phyloP scores from a whole-genome alignment of 164 flowering plant genomes.

The Magnolia sinica region DNA sequence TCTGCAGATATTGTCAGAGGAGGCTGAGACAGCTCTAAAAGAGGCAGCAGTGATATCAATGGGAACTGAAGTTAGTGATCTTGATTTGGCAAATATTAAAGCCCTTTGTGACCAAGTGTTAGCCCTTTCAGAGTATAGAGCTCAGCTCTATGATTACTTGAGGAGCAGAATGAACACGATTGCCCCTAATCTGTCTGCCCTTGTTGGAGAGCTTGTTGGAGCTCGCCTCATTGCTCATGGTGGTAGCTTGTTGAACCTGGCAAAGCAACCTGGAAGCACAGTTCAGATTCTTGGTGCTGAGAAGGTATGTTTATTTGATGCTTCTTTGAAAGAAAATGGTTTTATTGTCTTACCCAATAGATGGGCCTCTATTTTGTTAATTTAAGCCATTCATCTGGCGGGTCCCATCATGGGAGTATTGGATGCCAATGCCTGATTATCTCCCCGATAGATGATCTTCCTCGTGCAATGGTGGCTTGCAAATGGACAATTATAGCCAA shows the following conservation, averaged over 20 bases:
- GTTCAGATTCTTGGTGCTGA: conserved; percentile 96
- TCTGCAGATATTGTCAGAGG: conserved; percentile 61
- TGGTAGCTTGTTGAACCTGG: conserved; percentile 85
- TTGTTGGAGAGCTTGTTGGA: conserved; percentile 95
- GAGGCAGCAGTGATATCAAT: conserved; percentile 85
- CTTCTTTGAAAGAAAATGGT: background rate
- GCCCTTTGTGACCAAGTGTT: conserved; percentile 86
- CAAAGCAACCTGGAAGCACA: conserved; percentile 94
- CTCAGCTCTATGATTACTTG: conserved; percentile 77
- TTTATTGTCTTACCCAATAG: too few relatives aligned
- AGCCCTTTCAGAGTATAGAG: conserved; percentile 81
- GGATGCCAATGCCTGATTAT: background rate
- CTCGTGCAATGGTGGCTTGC: background rate
- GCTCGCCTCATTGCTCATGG: conserved; percentile 96
- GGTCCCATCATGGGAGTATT: too few relatives aligned
- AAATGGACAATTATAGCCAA: background rate
- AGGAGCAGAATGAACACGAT: conserved; percentile 85
- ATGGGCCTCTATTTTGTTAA: too few relatives aligned
- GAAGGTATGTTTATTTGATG: conserved; percentile 26
- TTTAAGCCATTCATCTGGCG: too few relatives aligned
- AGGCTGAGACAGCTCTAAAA: conserved; percentile 75
- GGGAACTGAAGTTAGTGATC: conserved; percentile 94
- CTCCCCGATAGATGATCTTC: background rate
- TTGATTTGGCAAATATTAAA: conserved; percentile 74
- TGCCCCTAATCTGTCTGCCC: conserved; percentile 87